Evolutionary conservation across 1,284 basidiomycete genomes (phyloP).

Genomic region (Sanguinoderma infundibulare): DNA sequence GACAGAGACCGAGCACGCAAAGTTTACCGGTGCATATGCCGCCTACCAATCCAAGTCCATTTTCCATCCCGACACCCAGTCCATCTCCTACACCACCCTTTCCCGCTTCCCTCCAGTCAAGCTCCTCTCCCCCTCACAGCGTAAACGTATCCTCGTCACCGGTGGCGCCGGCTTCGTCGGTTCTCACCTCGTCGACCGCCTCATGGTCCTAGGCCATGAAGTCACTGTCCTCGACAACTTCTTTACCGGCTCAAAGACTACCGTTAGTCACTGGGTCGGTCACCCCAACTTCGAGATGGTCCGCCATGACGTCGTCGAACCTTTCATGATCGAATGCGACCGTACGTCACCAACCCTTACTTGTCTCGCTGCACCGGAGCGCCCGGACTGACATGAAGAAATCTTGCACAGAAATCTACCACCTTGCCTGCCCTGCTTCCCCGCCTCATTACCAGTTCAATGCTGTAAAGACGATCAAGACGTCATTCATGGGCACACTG

Average conservation of each 20-base stretch:
- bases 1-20: constrained; percentile 48
- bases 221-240: constrained; percentile 98
- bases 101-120: constrained; percentile 91
- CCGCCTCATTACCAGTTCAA: constrained; percentile 96
- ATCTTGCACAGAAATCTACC: constrained; percentile 91
- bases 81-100: constrained; percentile 91
- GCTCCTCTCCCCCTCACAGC: constrained; percentile 75
- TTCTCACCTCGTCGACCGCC: constrained; percentile 94
- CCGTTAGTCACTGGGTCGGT: constrained; percentile 92
- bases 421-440: constrained; percentile 94
- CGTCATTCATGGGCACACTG: constrained; percentile 95
- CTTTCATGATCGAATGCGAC: constrained; percentile 97
- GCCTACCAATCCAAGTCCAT: constrained; percentile 84
- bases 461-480: constrained; percentile 97
- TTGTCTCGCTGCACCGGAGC: neutral
- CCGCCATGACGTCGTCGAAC: constrained; percentile 95
- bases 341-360: constrained; percentile 65
- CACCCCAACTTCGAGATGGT: constrained; percentile 99
- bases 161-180: constrained; percentile 98
- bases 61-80: constrained; percentile 75
- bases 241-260: constrained; percentile 96
- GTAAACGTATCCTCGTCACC: constrained; percentile 92
- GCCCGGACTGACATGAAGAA: constrained; percentile 2
- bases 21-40: constrained; percentile 54
- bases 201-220: constrained; percentile 98